Percentiles rank a stretch among this genome's conserved stretches.
phyloP scores from a whole-genome alignment of 2,329 filamentous ascomycete genomes.

The Claviceps capensis region DNA sequence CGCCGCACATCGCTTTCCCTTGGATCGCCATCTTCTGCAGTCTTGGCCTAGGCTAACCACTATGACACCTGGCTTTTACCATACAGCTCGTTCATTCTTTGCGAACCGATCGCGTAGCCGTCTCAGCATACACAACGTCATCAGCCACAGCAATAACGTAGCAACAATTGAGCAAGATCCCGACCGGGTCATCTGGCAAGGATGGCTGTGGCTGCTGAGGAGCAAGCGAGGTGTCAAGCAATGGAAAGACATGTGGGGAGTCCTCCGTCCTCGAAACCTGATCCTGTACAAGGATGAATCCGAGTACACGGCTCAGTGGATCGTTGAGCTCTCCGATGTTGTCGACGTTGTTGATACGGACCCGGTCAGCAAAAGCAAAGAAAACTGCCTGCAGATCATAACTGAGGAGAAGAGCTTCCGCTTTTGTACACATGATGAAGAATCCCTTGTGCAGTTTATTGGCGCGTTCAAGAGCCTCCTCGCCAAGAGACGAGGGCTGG shows the following conservation, averaged over 20 bases:
- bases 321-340: constrained; percentile 64
- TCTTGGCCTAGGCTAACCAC: not conserved
- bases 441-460: constrained; percentile 68
- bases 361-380: constrained; percentile 70
- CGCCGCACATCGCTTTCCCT: not conserved
- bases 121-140: constrained; percentile 32
- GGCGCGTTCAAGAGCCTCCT: constrained; percentile 84
- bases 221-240: constrained; percentile 72
- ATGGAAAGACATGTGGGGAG: constrained; percentile 93
- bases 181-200: constrained; percentile 87
- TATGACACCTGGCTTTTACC: no score
- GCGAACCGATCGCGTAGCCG: constrained; percentile 46
- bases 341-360: constrained; percentile 91
- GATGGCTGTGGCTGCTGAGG: constrained; percentile 74
- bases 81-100: constrained; percentile 6
- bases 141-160: constrained; percentile 7
- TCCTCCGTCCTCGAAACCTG: constrained; percentile 71
- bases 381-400: constrained; percentile 82
- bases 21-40: not conserved
- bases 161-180: constrained; percentile 46
- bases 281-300: constrained; percentile 86
- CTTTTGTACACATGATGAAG: constrained; percentile 68
- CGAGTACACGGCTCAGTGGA: constrained; percentile 77
- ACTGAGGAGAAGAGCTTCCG: constrained; percentile 77
- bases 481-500: constrained; percentile 52